Base-by-base conservation (phyloP, 2,329 filamentous ascomycete species). In the Coleophoma crateriformis region DNA sequence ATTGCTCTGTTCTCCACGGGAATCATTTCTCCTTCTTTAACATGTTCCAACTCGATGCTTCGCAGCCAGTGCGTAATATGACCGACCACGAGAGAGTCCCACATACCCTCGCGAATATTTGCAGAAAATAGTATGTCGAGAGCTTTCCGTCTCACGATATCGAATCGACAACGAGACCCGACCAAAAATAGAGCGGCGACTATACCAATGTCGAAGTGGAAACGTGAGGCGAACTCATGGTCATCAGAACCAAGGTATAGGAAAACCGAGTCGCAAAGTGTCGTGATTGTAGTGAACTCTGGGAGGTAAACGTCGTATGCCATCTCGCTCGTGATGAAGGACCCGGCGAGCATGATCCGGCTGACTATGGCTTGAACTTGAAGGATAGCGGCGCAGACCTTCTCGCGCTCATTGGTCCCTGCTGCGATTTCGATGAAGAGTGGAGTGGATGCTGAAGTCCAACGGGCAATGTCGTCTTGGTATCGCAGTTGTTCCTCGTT, bases 141-240 rank as follows among this genome's bases (percentile, higher is more conserved):
- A 17, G 55, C 55, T 42, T 49, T 22, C 33, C 41, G 37, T 22
- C 53, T 51, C 14, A 53, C 45, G 7, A 20, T 12, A 22, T 49
- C 41, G 38, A 50, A 46, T 37, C 51, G 39, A 39, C 55, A 55
- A 10, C 49, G 43, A 14, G 47, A 48, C 13, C 45, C 54, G 15
- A 55, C 53, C 14, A 55, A 45, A 20, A 50, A 54, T 7, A 57
- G 40, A 19, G 51, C 50, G n/a, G 55, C 37, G 11, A 57, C 45
- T 10, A 57, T 46, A 10, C 50, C 49, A 20, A 57, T 45, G 15
- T 55, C 50, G 45, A 52, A 48, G 17, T 50, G 37, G 37, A 47
- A 53, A 7, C 47, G 41, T 2, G 34, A 37, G 38, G 19, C 2
- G 3, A 3, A 19, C 19, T 19, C 19, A 2, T 19, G 19, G 19